phyloP scores from a whole-genome alignment of 2,329 filamentous ascomycete genomes.

The Monilinia fructigena region DNA sequence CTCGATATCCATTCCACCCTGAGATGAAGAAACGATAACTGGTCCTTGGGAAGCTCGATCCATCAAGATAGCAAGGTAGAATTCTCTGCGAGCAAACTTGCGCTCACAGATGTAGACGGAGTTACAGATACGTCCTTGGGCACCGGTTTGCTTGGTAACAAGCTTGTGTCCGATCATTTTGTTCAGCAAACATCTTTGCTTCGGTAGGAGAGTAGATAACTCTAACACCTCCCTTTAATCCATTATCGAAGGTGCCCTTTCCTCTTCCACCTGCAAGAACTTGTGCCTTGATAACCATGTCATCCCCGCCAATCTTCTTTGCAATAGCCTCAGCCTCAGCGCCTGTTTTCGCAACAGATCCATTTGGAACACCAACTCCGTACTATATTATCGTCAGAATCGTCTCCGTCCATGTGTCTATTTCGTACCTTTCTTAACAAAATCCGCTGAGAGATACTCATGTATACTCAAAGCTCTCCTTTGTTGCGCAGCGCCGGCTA shows the following conservation, averaged over 20 bases:
- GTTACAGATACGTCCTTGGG: constrained; percentile 89
- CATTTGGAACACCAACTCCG: constrained; percentile 89
- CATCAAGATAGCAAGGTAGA: constrained; percentile 99
- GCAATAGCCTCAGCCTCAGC: constrained; percentile 90
- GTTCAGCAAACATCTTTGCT: constrained; percentile 95
- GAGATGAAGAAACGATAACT: constrained; percentile 95
- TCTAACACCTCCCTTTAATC: constrained; percentile 96
- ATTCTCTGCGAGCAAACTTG: constrained; percentile 98
- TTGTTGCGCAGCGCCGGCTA: constrained; percentile 66
- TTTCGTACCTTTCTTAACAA: constrained; percentile 71
- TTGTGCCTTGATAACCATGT: constrained; percentile 99
- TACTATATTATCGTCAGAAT: constrained; percentile 60
- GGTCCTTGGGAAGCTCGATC: constrained; percentile 87
- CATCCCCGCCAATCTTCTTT: constrained; percentile 85
- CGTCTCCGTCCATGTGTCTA: constrained; percentile 27
- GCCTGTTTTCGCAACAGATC: constrained; percentile 76
- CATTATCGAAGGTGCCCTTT: constrained; percentile 97
- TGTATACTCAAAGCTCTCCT: constrained; percentile 95
- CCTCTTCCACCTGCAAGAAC: constrained; percentile 96
- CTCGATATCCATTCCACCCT: constrained; percentile 99
- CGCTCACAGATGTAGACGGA: constrained; percentile 99
- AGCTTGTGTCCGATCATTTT: constrained; percentile 99
- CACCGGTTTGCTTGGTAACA: constrained; percentile 98
- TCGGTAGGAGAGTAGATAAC: constrained; percentile 97
- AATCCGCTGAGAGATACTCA: constrained; percentile 94